Conservation (phyloP, 2,329 filamentous ascomycete genomes). For the Rhinocladiella mackenziei region DNA sequence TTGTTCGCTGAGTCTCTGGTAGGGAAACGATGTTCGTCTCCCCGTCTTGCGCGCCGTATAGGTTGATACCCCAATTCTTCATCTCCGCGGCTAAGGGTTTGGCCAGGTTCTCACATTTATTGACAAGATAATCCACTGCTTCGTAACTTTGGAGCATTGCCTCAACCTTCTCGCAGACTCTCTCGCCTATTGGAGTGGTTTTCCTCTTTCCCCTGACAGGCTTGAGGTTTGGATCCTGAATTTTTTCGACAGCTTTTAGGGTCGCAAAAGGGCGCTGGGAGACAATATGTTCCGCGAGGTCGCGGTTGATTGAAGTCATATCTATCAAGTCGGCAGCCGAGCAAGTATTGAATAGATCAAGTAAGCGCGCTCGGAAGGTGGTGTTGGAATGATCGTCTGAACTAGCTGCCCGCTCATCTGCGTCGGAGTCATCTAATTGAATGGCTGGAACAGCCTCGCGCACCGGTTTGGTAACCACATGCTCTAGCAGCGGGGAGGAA, state of each 20-base stretch:
- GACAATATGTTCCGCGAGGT: slow-evolving; percentile 65
- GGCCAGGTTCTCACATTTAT: slow-evolving; percentile 68
- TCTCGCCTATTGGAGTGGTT: slow-evolving; percentile 59
- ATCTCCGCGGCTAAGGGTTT: slow-evolving; percentile 62
- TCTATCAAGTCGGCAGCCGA: slow-evolving; percentile 72
- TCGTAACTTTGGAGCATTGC: slow-evolving; percentile 76
- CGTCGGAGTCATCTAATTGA: slow-evolving; percentile 45
- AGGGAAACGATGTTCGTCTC: slow-evolving; percentile 59
- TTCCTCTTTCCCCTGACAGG: slow-evolving; percentile 49
- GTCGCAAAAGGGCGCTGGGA: slow-evolving; percentile 68
- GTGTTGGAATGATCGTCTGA: slow-evolving; percentile 39
- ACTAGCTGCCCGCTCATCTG: slow-evolving; percentile 36
- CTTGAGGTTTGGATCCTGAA: slow-evolving; percentile 54
- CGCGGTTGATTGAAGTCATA: slow-evolving; percentile 69
- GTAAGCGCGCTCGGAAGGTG: slow-evolving; percentile 53
- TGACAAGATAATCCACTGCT: slow-evolving; percentile 77
- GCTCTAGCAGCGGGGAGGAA: slow-evolving; percentile 31
- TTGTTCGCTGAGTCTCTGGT: slow-evolving; percentile 39
- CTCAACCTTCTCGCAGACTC: slow-evolving; percentile 61
- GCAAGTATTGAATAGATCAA: slow-evolving; percentile 81
- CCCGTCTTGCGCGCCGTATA: slow-evolving; percentile 57
- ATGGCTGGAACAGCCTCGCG: slow-evolving; percentile 24
- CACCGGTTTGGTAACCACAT: slow-evolving; percentile 26
- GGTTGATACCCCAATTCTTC: slow-evolving; percentile 64
- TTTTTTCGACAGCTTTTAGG: slow-evolving; percentile 61